Base-by-base conservation (phyloP, 1,284 basidiomycete species). In the Trametes pubescens region DNA sequence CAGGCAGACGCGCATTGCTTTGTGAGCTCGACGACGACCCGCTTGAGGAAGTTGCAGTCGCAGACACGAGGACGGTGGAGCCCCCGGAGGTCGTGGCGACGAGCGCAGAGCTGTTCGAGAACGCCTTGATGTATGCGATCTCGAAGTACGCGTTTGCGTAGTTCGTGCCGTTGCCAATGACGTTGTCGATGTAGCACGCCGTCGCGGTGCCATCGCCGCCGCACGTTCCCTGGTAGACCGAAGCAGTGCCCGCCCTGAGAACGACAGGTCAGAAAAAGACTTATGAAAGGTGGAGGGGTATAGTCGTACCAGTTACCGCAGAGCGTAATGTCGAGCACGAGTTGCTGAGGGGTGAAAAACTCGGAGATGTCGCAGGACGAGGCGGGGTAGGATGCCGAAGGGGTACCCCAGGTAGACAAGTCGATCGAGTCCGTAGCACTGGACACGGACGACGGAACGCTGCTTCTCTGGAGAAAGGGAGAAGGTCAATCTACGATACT, bases 321-420 rank as follows among this genome's bases (percentile, higher is more conserved):
- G 37, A 90, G 79, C 16, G 81, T 83, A 62, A 86, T 87, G 63
- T 87, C 81, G 62, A 89, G 67, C 14, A 86, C 80, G 11, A 87
- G 74, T 40, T 81, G 79, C 74, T 89, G 86, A 13, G 81, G 74
- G 0, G 76, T 76, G 72, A 90, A 90, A 75, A 79, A 86, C 22
- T 82, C 64, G 29, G 75, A 72, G 52, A 85, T 81, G 66, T 82
- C 75, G 74, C 85, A 86, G 0, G 79, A 76, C 0, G 78, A 74
- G n/a, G 82, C 71, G 0, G 81, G 77, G 72, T 84, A 91, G 38
- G 79, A 79, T 0, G 88, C 89, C 1, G 84, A 82, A 0, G 90
- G 89, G 2, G 80, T 76, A 8, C 88, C 89, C 79, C 89, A 87
- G 11, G 81, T 73, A 3, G 80, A 79, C 1, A 85, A 78, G 68